Base-by-base conservation (phyloP, 192 early-diverging fungal species). In the Chytriomyces hyalinus region DNA sequence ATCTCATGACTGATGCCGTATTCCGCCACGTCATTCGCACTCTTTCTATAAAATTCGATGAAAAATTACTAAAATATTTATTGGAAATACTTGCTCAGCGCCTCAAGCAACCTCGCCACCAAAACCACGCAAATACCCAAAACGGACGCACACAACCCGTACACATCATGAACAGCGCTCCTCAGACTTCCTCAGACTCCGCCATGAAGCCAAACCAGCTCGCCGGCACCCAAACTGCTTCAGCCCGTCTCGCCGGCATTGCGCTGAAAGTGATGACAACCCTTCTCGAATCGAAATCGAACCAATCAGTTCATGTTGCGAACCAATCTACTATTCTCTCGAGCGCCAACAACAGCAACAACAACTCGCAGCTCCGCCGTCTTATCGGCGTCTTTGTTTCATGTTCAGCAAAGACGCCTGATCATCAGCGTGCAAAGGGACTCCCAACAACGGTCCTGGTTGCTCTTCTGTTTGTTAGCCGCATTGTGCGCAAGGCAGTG, bases 301-400 rank as follows among this genome's bases (percentile, higher is more conserved):
- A 17, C 22, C 22, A 17, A n/a, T 17, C 57, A n/a, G 2, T 60
- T 60, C 22, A 22, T 1, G 24, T 26, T 26, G 15, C 17, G 57
- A 60, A 22, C 22, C 57, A 17, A 22, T n/a, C 57, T 17, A 60
- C 57, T 17, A 22, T 22, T 15, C 13, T 36, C 5, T 15, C 62
- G 20, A 4, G 0, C 24, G 67, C 67, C 49, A 24, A 47, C 67
- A 11, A 46, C 46, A 26, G 6, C 43, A 11, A 28, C 22, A n/a
- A 45, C 67, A 46, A 15, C 67, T n/a, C 67, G 28, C 43, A 65
- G 4, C 36, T 68, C 4, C 43, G 45, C 11, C 67, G 67, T 9
- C 46, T 68, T 24, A 46, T 68, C 24, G 67, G 5, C 11, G 67
- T 68, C 8, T 68, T 68, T 49, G 49, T 68, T 9, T 15, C 67